Conservation (phyloP, 768 basidiomycete species). For the Termitomyces sp. region DNA sequence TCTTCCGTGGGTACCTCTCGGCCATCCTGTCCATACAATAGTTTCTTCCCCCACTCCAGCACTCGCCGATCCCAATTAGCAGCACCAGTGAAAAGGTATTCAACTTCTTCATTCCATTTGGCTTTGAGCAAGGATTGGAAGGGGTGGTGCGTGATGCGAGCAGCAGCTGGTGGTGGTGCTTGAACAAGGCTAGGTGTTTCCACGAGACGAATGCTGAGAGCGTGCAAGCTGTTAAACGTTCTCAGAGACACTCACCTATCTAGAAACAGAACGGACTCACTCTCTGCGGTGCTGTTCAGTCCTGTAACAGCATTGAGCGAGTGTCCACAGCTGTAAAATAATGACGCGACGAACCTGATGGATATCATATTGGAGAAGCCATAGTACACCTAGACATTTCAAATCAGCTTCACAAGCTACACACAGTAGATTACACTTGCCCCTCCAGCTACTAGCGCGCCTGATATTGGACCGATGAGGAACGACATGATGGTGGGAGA, state of each 20-base stretch:
- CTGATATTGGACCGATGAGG: constrained; percentile 62
- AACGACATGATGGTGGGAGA: constrained; percentile 40
- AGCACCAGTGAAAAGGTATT: constrained; percentile 35
- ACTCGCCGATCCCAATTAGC: constrained; percentile 40
- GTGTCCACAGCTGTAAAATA: not conserved
- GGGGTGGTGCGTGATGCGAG: constrained; percentile 42
- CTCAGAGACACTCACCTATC: not conserved
- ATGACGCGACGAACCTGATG: constrained; percentile 34
- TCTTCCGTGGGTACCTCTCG: not conserved
- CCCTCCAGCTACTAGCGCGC: constrained; percentile 63
- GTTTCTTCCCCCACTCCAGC: constrained; percentile 38
- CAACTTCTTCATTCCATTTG: constrained; percentile 57
- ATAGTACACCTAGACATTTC: constrained; percentile 54
- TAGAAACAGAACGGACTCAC: constrained; percentile 28
- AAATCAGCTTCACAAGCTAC: not conserved
- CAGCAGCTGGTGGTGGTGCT: constrained; percentile 50
- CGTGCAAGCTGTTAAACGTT: constrained; percentile 33
- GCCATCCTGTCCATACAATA: constrained; percentile 33
- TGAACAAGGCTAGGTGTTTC: constrained; percentile 40
- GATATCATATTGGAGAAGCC: constrained; percentile 64
- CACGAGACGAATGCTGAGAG: constrained; percentile 43
- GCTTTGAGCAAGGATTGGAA: constrained; percentile 44
- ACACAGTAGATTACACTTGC: constrained; percentile 27
- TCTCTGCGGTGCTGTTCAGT: constrained; percentile 51
- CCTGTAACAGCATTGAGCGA: constrained; percentile 23